Conservation (phyloP, 164 flowering plant species). For the Santalum album region DNA sequence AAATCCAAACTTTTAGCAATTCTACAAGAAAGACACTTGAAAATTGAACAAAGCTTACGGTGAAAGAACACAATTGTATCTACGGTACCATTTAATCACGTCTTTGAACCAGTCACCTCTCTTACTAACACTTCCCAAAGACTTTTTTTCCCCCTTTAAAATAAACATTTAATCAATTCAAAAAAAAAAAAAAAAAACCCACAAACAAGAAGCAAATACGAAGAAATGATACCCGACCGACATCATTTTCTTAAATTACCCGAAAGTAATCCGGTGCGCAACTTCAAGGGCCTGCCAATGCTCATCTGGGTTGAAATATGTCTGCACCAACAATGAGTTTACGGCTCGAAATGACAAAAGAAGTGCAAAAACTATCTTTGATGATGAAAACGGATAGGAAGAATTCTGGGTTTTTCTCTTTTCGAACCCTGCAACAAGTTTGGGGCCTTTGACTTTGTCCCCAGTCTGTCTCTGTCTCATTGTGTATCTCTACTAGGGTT, state of each 20-base stretch:
- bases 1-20: background rate
- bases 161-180: no score
- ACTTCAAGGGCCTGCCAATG: constrained; percentile 99
- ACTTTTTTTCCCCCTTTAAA: no score
- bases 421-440: background rate
- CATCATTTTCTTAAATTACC: constrained; percentile 35
- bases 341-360: constrained; percentile 50
- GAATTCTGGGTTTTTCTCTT: background rate
- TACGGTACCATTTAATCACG: no score
- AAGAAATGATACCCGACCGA: no score
- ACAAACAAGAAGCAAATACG: no score
- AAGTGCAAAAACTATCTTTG: constrained; percentile 29
- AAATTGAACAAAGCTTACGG: background rate
- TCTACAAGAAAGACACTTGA: background rate
- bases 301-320: constrained; percentile 96
- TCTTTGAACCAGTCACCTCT: no score
- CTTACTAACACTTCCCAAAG: no score
- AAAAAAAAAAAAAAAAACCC: no score
- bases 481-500: no score
- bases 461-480: background rate
- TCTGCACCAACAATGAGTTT: constrained; percentile 69
- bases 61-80: no score
- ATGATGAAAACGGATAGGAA: constrained; percentile 17
- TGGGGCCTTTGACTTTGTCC: background rate
- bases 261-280: constrained; percentile 68